A percentile compares a stretch with the other conserved stretches of the same genome.
These are phyloP conservation scores for Mrakia frigida DNA, from an alignment of 768 basidiomycete species.

Conservation along the genomic window DNA sequence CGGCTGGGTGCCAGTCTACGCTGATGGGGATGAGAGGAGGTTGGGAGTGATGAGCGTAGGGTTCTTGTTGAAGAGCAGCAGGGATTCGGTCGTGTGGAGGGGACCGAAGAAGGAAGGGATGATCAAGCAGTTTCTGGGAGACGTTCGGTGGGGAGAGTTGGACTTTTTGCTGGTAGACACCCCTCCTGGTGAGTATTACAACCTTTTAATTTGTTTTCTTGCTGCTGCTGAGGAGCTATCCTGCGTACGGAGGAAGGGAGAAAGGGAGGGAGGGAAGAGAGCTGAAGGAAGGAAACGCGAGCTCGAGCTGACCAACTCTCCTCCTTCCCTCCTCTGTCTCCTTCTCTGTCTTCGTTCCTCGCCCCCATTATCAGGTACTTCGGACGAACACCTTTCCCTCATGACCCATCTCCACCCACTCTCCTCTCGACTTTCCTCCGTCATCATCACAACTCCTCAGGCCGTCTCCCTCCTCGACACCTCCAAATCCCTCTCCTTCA, in stretches of 20 bases:
- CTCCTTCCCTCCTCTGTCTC: neutral
- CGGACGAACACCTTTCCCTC: slow-evolving; percentile 94
- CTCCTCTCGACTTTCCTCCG: slow-evolving; percentile 64
- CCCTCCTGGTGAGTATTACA: slow-evolving; percentile 73
- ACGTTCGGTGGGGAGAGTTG: slow-evolving; percentile 90
- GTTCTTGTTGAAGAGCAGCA: slow-evolving; percentile 81
- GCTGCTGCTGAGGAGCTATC: neutral
- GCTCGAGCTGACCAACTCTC: slow-evolving; percentile 1
- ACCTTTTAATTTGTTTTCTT: neutral
- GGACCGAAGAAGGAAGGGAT: slow-evolving; percentile 98
- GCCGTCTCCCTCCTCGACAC: slow-evolving; percentile 92
- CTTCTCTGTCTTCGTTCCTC: neutral
- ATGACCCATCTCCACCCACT: slow-evolving; percentile 87
- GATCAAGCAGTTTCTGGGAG: slow-evolving; percentile 90
- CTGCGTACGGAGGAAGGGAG: neutral
- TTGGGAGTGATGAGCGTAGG: slow-evolving; percentile 96
- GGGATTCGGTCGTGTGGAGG: slow-evolving; percentile 94
- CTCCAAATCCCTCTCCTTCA: slow-evolving; percentile 94
- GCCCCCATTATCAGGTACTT: slow-evolving; percentile 63
- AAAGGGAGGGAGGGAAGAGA: neutral
- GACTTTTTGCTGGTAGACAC: slow-evolving; percentile 93
- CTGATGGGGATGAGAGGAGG: slow-evolving; percentile 67
- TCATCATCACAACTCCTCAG: slow-evolving; percentile 96
- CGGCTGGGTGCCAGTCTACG: slow-evolving; percentile 98
- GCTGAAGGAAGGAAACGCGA: neutral